Conservation (phyloP, 2,329 filamentous ascomycete species). For the Pseudogymnoascus sp. region DNA sequence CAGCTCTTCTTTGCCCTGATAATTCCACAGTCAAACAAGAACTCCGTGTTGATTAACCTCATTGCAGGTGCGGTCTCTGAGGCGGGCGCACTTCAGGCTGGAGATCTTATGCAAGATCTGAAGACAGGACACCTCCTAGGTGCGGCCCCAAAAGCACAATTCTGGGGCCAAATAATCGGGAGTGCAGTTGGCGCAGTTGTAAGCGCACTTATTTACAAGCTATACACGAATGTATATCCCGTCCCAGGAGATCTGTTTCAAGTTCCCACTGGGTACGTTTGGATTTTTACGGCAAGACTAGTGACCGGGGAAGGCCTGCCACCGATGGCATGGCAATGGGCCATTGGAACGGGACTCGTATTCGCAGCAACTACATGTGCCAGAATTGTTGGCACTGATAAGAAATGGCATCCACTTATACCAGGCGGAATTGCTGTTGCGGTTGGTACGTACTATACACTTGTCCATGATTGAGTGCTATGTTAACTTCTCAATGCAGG, state of each 20-base stretch:
- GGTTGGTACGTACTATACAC: conserved; percentile 54
- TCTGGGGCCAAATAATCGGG: conserved; percentile 93
- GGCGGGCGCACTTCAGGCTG: conserved; percentile 83
- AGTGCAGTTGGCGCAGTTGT: conserved; percentile 79
- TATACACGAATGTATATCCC: conserved; percentile 85
- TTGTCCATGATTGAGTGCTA: conserved; percentile 12
- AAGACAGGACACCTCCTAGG: conserved; percentile 93
- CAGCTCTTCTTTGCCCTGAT: conserved; percentile 92
- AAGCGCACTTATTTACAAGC: conserved; percentile 77
- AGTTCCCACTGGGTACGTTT: conserved; percentile 90
- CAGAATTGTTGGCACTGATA: conserved; percentile 50
- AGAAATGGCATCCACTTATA: conserved; percentile 66
- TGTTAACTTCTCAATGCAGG: conserved; percentile 40
- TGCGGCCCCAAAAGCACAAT: conserved; percentile 88
- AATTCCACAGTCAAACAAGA: conserved; percentile 71
- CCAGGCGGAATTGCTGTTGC: conserved; percentile 95
- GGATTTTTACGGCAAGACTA: conserved; percentile 91
- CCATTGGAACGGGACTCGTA: conserved; percentile 64
- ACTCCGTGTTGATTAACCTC: conserved; percentile 90
- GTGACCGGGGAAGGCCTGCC: conserved; percentile 89
- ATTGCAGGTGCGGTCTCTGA: conserved; percentile 85
- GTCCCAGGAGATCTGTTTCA: conserved; percentile 88
- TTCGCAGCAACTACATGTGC: conserved; percentile 67
- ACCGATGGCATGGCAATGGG: conserved; percentile 74
- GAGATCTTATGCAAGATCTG: conserved; percentile 93